Conservation (phyloP, 2,329 filamentous ascomycete species). For the Alternaria sp. region DNA sequence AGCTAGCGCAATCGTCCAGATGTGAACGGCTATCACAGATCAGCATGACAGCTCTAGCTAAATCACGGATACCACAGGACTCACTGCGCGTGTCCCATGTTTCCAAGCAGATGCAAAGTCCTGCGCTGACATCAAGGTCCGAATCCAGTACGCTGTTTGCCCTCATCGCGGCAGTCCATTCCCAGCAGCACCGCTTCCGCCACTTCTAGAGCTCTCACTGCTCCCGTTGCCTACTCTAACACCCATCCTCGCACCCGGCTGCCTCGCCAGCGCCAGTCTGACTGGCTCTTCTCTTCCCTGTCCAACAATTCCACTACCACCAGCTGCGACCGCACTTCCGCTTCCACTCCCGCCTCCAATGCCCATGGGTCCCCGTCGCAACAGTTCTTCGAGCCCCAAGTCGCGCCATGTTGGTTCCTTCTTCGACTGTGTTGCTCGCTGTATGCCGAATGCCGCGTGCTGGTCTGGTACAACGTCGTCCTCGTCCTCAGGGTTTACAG, state of each 20-base stretch:
- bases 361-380: conserved; percentile 67
- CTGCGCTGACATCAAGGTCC: neutral
- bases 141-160: neutral
- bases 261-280: conserved; percentile 42
- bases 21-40: neutral
- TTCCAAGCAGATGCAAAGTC: neutral
- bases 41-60: neutral
- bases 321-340: conserved; percentile 16
- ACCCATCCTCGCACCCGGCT: conserved; percentile 36
- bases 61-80: neutral
- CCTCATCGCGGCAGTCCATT: conserved; percentile 49
- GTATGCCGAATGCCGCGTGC: conserved; percentile 87
- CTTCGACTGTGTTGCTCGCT: conserved; percentile 76
- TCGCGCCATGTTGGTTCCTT: conserved; percentile 82
- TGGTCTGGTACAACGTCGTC: conserved; percentile 90
- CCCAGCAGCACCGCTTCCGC: conserved; percentile 24
- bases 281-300: conserved; percentile 39
- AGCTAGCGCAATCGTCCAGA: neutral
- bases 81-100: neutral
- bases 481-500: conserved; percentile 86
- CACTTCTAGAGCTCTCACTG: conserved; percentile 19
- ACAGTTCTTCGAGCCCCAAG: conserved; percentile 74
- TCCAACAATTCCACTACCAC: conserved; percentile 7
- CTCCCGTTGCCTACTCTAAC: conserved; percentile 18
- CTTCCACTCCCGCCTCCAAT: conserved; percentile 19